Conservation (phyloP, 345 rosid genomes). For the Populus pruinosa region DNA sequence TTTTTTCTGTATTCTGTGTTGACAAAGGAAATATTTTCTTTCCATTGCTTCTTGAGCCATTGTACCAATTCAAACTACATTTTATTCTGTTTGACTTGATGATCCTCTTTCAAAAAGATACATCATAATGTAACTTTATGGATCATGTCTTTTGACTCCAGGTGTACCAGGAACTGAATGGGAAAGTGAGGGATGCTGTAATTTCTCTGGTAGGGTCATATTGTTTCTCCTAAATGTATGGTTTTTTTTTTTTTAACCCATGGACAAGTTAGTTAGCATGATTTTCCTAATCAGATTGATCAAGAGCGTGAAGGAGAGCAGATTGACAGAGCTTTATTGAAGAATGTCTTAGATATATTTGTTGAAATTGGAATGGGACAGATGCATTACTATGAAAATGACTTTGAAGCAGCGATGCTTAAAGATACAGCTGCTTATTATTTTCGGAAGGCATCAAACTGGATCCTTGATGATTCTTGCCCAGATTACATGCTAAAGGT, state of each 20-base stretch:
- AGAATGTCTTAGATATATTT: constrained; percentile 40
- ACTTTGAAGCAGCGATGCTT: constrained; percentile 43
- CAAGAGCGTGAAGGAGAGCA: constrained; percentile 47
- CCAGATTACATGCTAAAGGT: constrained; percentile 47
- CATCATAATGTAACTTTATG: background rate
- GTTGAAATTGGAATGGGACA: constrained; percentile 33
- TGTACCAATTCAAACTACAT: background rate
- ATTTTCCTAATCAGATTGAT: constrained; percentile 28
- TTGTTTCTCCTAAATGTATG: background rate
- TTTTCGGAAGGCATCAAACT: constrained; percentile 41
- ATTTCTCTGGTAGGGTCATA: constrained; percentile 27
- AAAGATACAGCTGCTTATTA: constrained; percentile 34
- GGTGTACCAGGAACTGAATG: constrained; percentile 32
- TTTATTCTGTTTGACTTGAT: background rate
- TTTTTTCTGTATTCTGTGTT: background rate
- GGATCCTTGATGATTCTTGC: constrained; percentile 43
- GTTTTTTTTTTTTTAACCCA: background rate
- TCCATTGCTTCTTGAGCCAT: background rate
- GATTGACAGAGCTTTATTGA: constrained; percentile 41
- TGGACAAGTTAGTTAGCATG: background rate
- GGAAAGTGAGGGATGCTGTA: constrained; percentile 34
- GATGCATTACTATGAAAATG: constrained; percentile 25
- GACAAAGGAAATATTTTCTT: background rate
- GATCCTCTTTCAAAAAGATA: background rate
- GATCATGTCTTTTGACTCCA: constrained; percentile 1